phyloP scores from a whole-genome alignment of 2,329 filamentous ascomycete genomes.

The Fusarium papillatum region DNA sequence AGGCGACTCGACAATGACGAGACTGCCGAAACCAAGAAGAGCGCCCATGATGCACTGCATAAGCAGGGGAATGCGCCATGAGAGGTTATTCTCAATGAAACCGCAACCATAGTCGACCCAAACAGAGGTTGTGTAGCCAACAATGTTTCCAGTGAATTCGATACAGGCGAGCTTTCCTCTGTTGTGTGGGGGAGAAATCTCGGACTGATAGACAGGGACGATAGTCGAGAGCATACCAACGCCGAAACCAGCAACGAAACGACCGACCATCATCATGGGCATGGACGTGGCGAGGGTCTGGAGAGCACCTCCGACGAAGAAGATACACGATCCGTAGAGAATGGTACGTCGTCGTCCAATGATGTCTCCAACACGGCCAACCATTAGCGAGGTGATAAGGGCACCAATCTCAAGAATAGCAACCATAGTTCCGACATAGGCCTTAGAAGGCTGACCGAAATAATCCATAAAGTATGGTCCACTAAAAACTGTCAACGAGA shows the following conservation, averaged over 20 bases:
- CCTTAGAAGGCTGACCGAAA: conserved; percentile 88
- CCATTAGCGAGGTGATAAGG: conserved; percentile 87
- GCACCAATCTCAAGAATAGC: conserved; percentile 96
- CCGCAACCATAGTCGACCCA: conserved; percentile 99
- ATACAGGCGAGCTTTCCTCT: conserved; percentile 96
- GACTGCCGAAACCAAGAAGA: conserved; percentile 85
- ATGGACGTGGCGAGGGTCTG: conserved; percentile 88
- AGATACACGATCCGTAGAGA: conserved; percentile 92
- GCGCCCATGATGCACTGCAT: conserved; percentile 97
- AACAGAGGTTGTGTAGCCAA: conserved; percentile 94
- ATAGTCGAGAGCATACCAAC: conserved; percentile 93
- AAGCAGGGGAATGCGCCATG: conserved; percentile 90
- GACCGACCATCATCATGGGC: conserved; percentile 89
- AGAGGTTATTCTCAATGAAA: conserved; percentile 85
- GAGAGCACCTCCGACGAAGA: conserved; percentile 85
- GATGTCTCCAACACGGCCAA: conserved; percentile 91
- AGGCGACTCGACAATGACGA: conserved; percentile 96
- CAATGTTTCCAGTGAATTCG: conserved; percentile 97
- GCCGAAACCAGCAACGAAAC: conserved; percentile 87
- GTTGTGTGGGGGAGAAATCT: conserved; percentile 97
- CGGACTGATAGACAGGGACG: conserved; percentile 93
- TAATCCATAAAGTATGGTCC: conserved; percentile 92
- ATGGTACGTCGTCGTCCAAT: conserved; percentile 93
- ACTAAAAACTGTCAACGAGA: conserved; percentile 61
- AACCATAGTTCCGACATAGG: conserved; percentile 96